Percentiles rank a stretch among this genome's conserved stretches.
These are phyloP conservation scores for Ampelocalamus luodianensis DNA, from an alignment of 176 grass and related monocot genomes.

Conservation along the genomic window DNA sequence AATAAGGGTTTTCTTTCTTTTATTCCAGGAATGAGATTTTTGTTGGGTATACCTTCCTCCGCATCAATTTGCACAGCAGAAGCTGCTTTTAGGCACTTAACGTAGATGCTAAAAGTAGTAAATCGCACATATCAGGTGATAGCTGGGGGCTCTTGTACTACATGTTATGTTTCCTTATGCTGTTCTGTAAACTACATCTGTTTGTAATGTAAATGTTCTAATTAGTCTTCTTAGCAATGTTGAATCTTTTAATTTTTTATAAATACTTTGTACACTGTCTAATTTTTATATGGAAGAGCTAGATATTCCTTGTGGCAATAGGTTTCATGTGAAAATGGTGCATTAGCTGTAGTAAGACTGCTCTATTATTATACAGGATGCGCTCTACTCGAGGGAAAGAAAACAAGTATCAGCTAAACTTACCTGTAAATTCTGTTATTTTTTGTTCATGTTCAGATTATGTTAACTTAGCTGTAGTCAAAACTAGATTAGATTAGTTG, in stretches of 20 bases:
- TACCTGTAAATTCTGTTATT: not conserved
- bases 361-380: constrained; percentile 5
- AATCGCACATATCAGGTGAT: constrained; percentile 41
- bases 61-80: constrained; percentile 11
- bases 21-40: constrained; percentile 30
- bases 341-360: constrained; percentile 3
- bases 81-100: constrained; percentile 20
- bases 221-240: not conserved
- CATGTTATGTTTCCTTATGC: constrained; percentile 40
- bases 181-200: constrained; percentile 25
- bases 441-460: not conserved
- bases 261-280: constrained; percentile 23
- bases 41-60: not conserved
- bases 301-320: not conserved
- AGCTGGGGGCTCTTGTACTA: constrained; percentile 37
- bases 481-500: not conserved
- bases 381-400: not conserved
- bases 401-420: not conserved
- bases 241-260: constrained; percentile 18
- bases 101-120: constrained; percentile 41
- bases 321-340: not conserved
- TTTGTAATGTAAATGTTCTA: constrained; percentile 27
- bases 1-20: not conserved
- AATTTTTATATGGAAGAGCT: not conserved
- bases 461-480: constrained; percentile 12